Evolutionary conservation across 805 yeast genomes (phyloP), one percentile per base, ranked within the genome.

Genomic region (Phaffomyces opuntiae): DNA sequence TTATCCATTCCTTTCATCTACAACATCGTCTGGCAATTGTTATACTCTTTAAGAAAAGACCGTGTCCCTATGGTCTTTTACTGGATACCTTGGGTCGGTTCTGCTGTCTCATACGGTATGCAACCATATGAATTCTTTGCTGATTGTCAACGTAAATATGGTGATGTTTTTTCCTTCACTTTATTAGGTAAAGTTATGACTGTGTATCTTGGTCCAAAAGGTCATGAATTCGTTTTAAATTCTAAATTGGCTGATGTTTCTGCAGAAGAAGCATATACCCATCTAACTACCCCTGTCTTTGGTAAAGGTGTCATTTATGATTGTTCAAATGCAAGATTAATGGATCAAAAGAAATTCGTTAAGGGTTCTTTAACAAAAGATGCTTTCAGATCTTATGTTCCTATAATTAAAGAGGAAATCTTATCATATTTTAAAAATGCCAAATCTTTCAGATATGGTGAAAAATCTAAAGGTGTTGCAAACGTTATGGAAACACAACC

Each of bases 281-380:
- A 90, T 63, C 75, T 93, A 67, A 93, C 99, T n/a, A 91, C 98
- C n/a, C 99, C 99, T 13, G 96, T 89, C 14, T 93, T 93, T 56
- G 99, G 99, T 57, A 81, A 89, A 61, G 99, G 98, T 59, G 99
- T 93, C 45, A 86, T 93, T 44, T 93, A 93, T 64, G 99, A 93
- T 69, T 91, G 97, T 68, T 88, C 99, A 52, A 93, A 93, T 70
- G 69, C 80, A 59, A 80, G 89, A 54, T 77, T 93, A 60, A 93
- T 93, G 99, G 99, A 93, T 65, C 99, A 93, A 68, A 93, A 93
- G 79, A 93, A 89, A 71, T 93, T 93, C 60, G 95, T 90, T 51
- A 93, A 93, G 68, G 78, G 78, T 45, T 95, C 96, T 21, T 75
- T 93, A 56, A 85, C 96, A 26, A 79, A 77, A 53, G 96, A 87